A percentile compares a stretch with the other conserved stretches of the same genome.
These are phyloP conservation scores for Nemania sp. DNA, from an alignment of 2,329 filamentous ascomycete genomes.

Conservation along the genomic window DNA sequence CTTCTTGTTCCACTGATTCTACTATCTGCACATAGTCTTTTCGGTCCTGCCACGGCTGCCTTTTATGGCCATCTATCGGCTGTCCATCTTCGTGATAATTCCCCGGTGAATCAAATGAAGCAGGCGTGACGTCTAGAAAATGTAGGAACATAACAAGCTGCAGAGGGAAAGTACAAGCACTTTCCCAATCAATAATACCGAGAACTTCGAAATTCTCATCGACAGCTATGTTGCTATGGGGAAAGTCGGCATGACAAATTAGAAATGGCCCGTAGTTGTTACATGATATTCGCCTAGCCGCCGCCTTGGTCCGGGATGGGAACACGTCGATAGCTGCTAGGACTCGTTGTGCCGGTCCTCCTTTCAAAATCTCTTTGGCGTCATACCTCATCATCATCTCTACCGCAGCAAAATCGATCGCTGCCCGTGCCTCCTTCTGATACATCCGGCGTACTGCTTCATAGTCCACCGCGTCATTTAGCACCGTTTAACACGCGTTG, in stretches of 20 bases:
- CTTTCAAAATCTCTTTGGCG: conserved; percentile 19
- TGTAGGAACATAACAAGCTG: conserved; percentile 43
- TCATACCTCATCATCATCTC: too few relatives aligned
- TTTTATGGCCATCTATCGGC: conserved; percentile 20
- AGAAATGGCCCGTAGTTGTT: conserved; percentile 49
- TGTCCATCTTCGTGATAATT: conserved; percentile 13
- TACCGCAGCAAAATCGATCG: too few relatives aligned
- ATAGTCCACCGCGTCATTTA: too few relatives aligned
- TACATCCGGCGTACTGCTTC: too few relatives aligned
- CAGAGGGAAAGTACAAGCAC: conserved; percentile 22
- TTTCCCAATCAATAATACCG: conserved; percentile 52
- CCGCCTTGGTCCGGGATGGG: conserved; percentile 25
- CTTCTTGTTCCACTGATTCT: conserved; percentile 14
- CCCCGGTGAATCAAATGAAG: conserved; percentile 22
- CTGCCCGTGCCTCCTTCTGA: too few relatives aligned
- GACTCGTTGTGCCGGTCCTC: conserved; percentile 32
- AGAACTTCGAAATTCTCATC: conserved; percentile 45
- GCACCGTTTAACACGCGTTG: too few relatives aligned
- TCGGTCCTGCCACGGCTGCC: conserved; percentile 23
- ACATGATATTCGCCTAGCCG: conserved; percentile 16
- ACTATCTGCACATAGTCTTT: conserved; percentile 27
- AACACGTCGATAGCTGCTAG: conserved; percentile 36
- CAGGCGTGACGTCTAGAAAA: conserved; percentile 41
- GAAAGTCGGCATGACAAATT: conserved; percentile 50
- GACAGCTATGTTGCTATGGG: conserved; percentile 51